Evolutionary conservation across 352 stramenopile genomes (phyloP), one percentile per base, ranked within the genome.

Genomic region (Phytophthora multivora): DNA sequence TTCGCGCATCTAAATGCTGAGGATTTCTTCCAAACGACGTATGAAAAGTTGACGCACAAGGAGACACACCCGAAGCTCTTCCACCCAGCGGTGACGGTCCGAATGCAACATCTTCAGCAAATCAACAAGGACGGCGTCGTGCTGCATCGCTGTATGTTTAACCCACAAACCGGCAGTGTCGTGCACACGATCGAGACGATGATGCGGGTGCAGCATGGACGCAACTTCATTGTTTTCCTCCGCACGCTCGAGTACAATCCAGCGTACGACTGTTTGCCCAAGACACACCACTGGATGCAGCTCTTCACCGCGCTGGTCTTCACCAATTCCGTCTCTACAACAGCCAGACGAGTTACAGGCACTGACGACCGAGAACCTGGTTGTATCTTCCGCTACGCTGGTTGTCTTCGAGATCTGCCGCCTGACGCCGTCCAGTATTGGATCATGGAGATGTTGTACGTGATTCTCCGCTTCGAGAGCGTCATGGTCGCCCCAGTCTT

Each of bases 371-470:
- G 25, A 52, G 61, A 57, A 9, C 43, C 25, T 23, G 51, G 71
- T 3, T 77, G 61, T 39, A 43, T 66, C 8, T 79, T 80, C 18
- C 65, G 66, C 10, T 81, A 77, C 58, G 72, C 60, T 26, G 61
- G 71, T 26, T 61, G 35, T 40, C 55, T 79, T 13, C 25, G 45
- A 38, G 48, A 69, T 18, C 63, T 72, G 3, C 55, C 63, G 13
- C 54, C 61, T 7, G 33, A 50, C 0, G 61, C 78, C 16, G 41
- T 74, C 11, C 61, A 67, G 26, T 79, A 70, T 39, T 80, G 75
- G 75, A 59, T 83, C 45, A 64, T 75, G 50, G 75, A 83, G 63
- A 75, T 79, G 51, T 41, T 83, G 13, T 83, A 71, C 45, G 59
- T 80, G 4, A 51, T 78, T 40, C 56, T 83, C 36, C 71, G 71